Evolutionary conservation across 2,329 filamentous ascomycete species (phyloP).

Genomic region (Sclerotinia borealis): DNA sequence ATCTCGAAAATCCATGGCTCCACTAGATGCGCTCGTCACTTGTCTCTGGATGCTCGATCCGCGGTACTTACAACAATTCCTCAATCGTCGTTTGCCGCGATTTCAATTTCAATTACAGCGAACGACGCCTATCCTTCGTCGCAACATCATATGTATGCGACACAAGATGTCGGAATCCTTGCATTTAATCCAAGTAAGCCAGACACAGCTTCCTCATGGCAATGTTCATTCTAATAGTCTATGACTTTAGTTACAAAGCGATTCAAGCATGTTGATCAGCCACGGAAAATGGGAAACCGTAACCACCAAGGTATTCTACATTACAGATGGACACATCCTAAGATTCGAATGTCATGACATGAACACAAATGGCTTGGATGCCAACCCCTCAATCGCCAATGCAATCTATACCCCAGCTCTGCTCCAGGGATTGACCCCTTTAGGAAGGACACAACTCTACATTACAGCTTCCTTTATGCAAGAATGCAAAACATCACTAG

Average conservation of each 20-base stretch:
- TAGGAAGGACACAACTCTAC: background rate
- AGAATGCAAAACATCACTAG: background rate
- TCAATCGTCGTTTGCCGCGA: background rate
- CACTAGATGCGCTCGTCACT: background rate
- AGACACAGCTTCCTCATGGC: too few relatives aligned
- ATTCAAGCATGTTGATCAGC: background rate
- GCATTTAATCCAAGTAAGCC: background rate
- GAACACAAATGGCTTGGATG: background rate
- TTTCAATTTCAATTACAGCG: background rate
- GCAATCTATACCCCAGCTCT: background rate
- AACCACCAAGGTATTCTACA: background rate
- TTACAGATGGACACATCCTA: background rate
- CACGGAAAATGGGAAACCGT: background rate
- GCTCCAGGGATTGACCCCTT: background rate
- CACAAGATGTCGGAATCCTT: background rate
- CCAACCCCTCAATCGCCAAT: too few relatives aligned
- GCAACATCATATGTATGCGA: background rate
- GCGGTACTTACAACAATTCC: background rate
- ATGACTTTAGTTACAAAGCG: background rate
- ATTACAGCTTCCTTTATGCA: background rate
- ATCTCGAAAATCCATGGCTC: background rate
- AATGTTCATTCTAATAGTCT: background rate
- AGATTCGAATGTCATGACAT: background rate
- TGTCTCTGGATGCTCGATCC: slow-evolving; percentile 1
- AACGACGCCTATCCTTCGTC: accelerated